Percentiles rank a stretch among this genome's conserved stretches.
Conservation (phyloP, 2,329 filamentous ascomycete species). For the Fusarium lateritium region DNA sequence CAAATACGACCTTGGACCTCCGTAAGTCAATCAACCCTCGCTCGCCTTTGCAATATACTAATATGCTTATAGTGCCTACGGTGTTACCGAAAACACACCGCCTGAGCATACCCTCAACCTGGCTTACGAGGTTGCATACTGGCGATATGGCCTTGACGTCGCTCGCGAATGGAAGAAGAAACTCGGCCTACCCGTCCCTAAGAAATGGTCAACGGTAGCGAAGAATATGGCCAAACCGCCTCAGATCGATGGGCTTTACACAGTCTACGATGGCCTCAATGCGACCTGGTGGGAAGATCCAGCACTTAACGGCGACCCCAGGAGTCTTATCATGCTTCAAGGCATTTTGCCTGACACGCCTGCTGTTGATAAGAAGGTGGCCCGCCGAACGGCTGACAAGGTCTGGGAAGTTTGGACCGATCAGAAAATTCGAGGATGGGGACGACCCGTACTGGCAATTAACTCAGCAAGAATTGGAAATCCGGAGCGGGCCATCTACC, state of each 20-base stretch:
- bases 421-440: slow-evolving; percentile 61
- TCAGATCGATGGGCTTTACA: slow-evolving; percentile 64
- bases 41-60: not conserved
- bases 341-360: slow-evolving; percentile 60
- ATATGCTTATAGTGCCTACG: slow-evolving; percentile 52
- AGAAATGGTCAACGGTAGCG: slow-evolving; percentile 63
- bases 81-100: slow-evolving; percentile 69
- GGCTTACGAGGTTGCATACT: slow-evolving; percentile 73
- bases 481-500: slow-evolving; percentile 58
- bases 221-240: slow-evolving; percentile 69
- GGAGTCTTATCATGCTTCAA: slow-evolving; percentile 61
- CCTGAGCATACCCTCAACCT: slow-evolving; percentile 71
- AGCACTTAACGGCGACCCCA: slow-evolving; percentile 58
- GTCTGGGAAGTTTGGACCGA: slow-evolving; percentile 60
- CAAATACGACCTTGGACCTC: slow-evolving; percentile 65
- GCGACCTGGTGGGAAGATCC: slow-evolving; percentile 60
- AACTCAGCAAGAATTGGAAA: slow-evolving; percentile 60
- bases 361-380: slow-evolving; percentile 55
- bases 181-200: slow-evolving; percentile 60
- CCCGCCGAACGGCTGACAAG: slow-evolving; percentile 56
- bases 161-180: slow-evolving; percentile 67
- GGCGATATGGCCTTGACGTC: slow-evolving; percentile 71
- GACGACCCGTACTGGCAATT: slow-evolving; percentile 63
- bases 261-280: slow-evolving; percentile 68
- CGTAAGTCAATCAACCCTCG: slow-evolving; percentile 35